Evolutionary conservation across 2,329 filamentous ascomycete species (phyloP).

Genomic region (Beauveria bassiana): DNA sequence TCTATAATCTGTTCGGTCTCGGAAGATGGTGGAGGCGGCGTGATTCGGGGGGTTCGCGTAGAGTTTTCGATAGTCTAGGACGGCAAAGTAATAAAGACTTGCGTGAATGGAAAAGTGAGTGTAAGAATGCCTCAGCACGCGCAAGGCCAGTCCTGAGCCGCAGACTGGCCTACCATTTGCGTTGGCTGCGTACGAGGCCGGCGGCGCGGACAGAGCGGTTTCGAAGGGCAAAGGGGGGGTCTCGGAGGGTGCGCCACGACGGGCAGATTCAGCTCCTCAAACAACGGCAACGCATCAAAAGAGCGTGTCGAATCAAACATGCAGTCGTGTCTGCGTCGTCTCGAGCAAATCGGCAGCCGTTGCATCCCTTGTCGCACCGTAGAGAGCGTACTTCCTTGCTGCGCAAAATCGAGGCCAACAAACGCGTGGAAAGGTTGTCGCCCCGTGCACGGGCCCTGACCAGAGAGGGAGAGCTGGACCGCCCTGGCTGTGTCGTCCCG

Average conservation of each 20-base stretch:
- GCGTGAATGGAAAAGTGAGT: background rate
- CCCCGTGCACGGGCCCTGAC: conserved; percentile 2
- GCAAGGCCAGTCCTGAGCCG: background rate
- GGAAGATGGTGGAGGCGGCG: background rate
- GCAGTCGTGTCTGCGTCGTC: background rate
- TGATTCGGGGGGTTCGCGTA: background rate
- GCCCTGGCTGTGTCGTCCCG: background rate
- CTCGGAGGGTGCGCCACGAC: background rate
- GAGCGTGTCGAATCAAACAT: background rate
- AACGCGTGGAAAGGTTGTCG: conserved; percentile 6
- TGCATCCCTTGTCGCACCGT: background rate
- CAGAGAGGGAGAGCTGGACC: too few species aligned
- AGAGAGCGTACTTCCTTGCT: background rate
- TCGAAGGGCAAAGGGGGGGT: conserved; percentile 1
- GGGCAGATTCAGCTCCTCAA: background rate
- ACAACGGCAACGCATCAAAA: conserved; percentile 3
- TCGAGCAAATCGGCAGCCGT: background rate
- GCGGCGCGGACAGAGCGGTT: background rate
- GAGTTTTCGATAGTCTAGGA: background rate
- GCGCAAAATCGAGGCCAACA: conserved; percentile 10
- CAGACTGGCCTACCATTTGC: background rate
- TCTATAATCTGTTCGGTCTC: background rate
- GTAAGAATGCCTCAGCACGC: background rate
- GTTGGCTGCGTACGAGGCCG: background rate
- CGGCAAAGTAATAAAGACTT: too few species aligned